Conservation (phyloP, 805 yeast species). For the Cyberlindnera veronae region DNA sequence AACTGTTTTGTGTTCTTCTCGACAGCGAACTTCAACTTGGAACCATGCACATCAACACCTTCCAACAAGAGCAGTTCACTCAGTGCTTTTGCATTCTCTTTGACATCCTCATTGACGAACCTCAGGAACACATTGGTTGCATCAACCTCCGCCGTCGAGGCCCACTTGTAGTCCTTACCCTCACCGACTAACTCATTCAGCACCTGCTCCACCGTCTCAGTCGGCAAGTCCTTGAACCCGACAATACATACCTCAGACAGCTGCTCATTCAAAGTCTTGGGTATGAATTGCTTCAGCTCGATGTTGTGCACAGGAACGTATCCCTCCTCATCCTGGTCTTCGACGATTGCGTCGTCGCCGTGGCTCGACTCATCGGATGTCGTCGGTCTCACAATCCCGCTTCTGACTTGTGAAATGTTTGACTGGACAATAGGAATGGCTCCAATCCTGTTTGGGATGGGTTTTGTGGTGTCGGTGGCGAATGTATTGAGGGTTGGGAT, state of each 20-base stretch:
- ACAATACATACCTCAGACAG: constrained; percentile 35
- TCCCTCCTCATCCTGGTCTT: constrained; percentile 3
- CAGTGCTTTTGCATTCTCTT: not conserved
- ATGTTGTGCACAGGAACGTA: constrained; percentile 14
- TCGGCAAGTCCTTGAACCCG: constrained; percentile 33
- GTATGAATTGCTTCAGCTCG: constrained; percentile 31
- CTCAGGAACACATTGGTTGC: constrained; percentile 33
- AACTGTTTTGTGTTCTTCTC: constrained; percentile 14
- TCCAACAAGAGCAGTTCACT: constrained; percentile 2
- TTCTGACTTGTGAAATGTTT: constrained; percentile 3
- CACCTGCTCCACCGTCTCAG: constrained; percentile 33
- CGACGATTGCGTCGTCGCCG: not conserved
- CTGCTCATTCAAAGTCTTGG: constrained; percentile 26
- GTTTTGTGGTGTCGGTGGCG: not conserved
- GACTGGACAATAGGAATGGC: constrained; percentile 19
- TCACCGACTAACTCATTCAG: constrained; percentile 22
- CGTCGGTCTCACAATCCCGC: not conserved
- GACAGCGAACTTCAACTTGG: constrained; percentile 5
- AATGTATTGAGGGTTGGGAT: constrained; percentile 8
- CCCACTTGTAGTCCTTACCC: constrained; percentile 32
- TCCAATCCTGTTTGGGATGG: constrained; percentile 19
- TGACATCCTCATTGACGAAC: constrained; percentile 15
- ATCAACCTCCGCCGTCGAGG: constrained; percentile 34
- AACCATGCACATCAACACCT: not conserved
- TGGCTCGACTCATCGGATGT: not conserved